Percentiles rank a stretch among this genome's conserved stretches.
Conservation (phyloP, 495 filamentous ascomycete species). For the Lasiosphaeria miniovina region DNA sequence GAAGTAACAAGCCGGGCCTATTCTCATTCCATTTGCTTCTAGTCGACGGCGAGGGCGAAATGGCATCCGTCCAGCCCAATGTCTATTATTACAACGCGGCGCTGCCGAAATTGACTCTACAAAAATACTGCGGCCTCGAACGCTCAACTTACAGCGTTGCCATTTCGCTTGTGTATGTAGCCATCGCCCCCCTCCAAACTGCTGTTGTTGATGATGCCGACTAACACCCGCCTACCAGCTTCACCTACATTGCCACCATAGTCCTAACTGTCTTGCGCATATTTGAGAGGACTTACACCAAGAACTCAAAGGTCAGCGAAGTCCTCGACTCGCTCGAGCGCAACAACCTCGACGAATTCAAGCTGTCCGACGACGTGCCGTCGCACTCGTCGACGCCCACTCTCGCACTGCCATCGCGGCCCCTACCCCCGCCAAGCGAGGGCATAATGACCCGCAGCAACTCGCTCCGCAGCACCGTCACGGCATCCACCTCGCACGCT, state of each 20-base stretch:
- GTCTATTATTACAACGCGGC: background rate
- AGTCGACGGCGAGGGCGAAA: background rate
- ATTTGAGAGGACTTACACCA: conserved; percentile 29
- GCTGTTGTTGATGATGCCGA: too few species aligned
- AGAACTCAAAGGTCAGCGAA: conserved; percentile 22
- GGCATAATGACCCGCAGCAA: conserved; percentile 33
- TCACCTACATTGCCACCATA: conserved; percentile 38
- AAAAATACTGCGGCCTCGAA: conserved; percentile 32
- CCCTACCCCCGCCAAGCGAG: conserved; percentile 27
- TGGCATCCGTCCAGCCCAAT: conserved; percentile 29
- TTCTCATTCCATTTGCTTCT: background rate
- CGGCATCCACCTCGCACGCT: conserved; percentile 15
- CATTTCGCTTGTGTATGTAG: conserved; percentile 32
- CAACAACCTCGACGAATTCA: conserved; percentile 24
- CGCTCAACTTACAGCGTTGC: conserved; percentile 34
- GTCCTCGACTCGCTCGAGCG: conserved; percentile 25
- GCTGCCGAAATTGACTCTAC: conserved; percentile 28
- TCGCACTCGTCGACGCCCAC: conserved; percentile 4
- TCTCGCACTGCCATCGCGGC: background rate
- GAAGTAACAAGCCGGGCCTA: background rate
- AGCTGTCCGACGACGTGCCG: conserved; percentile 16
- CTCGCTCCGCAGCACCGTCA: conserved; percentile 32
- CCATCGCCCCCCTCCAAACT: background rate
- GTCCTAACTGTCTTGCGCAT: conserved; percentile 30
- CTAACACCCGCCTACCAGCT: conserved; percentile 22